Percentiles rank a stretch among this genome's conserved stretches.
These are phyloP conservation scores for Berberis thunbergii DNA, from an alignment of 164 flowering plant genomes.

Conservation along the genomic window DNA sequence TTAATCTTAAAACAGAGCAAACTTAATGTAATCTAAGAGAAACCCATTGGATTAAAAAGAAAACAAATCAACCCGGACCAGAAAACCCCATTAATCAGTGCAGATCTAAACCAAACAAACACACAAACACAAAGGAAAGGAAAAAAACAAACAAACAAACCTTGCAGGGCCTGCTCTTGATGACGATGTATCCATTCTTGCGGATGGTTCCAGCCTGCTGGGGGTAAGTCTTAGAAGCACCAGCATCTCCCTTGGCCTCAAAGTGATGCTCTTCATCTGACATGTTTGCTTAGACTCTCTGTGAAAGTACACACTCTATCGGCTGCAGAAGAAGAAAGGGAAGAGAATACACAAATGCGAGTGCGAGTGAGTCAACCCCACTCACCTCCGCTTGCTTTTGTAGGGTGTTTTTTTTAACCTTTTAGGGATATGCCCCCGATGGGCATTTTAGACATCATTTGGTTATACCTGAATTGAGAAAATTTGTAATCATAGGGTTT, in stretches of 20 bases:
- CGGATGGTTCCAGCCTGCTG: conserved; percentile 62
- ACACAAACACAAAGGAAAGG: not conserved
- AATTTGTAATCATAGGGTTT: too few species aligned
- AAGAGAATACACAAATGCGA: not conserved
- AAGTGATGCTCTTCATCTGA: conserved; percentile 21
- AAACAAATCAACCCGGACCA: not conserved
- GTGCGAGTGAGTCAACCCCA: too few species aligned
- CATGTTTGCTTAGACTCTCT: conserved; percentile 17
- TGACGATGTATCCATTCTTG: conserved; percentile 46
- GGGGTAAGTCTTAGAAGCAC: conserved; percentile 29
- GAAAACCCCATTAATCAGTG: not conserved
- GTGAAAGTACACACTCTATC: not conserved
- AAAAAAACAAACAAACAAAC: conserved; percentile 13
- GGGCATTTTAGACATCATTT: too few species aligned
- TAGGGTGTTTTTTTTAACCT: too few species aligned
- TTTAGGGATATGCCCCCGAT: too few species aligned
- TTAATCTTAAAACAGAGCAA: too few species aligned
- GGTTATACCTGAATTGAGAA: too few species aligned
- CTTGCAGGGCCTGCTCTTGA: conserved; percentile 56
- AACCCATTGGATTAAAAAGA: not conserved
- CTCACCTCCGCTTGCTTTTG: too few species aligned
- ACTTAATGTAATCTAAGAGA: too few species aligned
- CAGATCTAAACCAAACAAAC: not conserved
- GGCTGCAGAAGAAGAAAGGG: not conserved
- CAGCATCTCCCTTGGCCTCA: conserved; percentile 7